Evolutionary conservation across 2,329 filamentous ascomycete species (phyloP).

Genomic region (Bipolaris victoriae): DNA sequence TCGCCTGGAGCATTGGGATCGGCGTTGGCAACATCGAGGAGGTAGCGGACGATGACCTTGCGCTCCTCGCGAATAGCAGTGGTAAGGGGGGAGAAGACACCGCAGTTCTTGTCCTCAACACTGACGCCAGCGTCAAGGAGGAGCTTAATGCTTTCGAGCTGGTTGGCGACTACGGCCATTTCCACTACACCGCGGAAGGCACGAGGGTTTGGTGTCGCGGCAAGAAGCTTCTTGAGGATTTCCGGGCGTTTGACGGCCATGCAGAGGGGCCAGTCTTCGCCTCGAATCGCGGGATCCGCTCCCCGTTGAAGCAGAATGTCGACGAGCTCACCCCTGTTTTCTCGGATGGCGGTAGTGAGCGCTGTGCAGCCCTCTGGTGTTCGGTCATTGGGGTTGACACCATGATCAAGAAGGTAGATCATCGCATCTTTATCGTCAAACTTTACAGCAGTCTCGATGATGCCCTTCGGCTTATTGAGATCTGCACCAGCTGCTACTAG

Average conservation of each 20-base stretch:
- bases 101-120: conserved; percentile 74
- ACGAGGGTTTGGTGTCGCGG: conserved; percentile 62
- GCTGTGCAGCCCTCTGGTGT: conserved; percentile 65
- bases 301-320: conserved; percentile 64
- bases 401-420: conserved; percentile 65
- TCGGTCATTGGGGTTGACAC: conserved; percentile 66
- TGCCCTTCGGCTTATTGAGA: conserved; percentile 66
- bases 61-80: conserved; percentile 69
- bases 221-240: conserved; percentile 65
- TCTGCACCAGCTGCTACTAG: conserved; percentile 65
- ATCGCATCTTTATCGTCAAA: conserved; percentile 67
- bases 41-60: conserved; percentile 65
- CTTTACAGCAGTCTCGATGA: conserved; percentile 68
- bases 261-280: conserved; percentile 73
- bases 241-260: conserved; percentile 69
- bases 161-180: conserved; percentile 69
- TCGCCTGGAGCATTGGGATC: conserved; percentile 72
- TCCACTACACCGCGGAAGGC: conserved; percentile 72
- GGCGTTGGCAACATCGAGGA: conserved; percentile 66
- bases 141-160: conserved; percentile 70
- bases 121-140: conserved; percentile 68
- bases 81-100: conserved; percentile 73
- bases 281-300: conserved; percentile 67
- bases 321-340: conserved; percentile 65
- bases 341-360: conserved; percentile 69